Conservation (phyloP, 225 moss, liverwort and hornwort species). For the Takakia lepidozioides region DNA sequence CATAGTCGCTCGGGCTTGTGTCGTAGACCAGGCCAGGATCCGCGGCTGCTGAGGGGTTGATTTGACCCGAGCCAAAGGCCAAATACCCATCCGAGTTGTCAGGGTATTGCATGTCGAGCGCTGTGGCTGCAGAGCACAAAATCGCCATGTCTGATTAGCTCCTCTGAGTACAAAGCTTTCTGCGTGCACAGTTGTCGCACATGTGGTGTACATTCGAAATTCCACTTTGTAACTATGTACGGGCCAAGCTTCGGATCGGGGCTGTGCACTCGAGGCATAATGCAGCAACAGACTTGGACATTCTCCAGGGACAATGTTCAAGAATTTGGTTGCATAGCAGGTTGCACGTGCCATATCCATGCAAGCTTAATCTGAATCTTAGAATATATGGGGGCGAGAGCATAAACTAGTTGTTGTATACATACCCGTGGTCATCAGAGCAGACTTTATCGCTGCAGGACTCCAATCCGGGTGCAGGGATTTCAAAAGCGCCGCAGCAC, state of each 20-base stretch:
- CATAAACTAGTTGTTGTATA: background rate
- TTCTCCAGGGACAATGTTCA: too few relatives aligned
- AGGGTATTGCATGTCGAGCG: constrained; percentile 7
- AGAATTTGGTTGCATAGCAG: too few relatives aligned
- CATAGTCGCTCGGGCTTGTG: background rate
- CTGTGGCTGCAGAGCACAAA: constrained; percentile 18
- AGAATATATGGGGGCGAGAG: background rate
- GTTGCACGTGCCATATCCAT: background rate
- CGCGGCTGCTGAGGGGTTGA: constrained; percentile 4
- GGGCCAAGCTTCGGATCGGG: too few relatives aligned
- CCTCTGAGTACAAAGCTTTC: too few relatives aligned
- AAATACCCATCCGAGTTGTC: constrained; percentile 1
- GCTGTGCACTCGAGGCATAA: too few relatives aligned
- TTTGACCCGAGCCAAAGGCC: constrained; percentile 8
- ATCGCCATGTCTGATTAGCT: too few relatives aligned
- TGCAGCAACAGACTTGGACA: too few relatives aligned
- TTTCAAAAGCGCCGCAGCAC: constrained; percentile 1
- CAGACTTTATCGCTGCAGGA: constrained; percentile 1
- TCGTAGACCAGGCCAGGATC: constrained; percentile 9
- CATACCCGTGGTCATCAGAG: constrained; percentile 2
- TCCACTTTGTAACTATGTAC: too few relatives aligned
- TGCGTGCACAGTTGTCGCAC: too few relatives aligned
- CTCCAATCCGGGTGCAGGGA: constrained; percentile 2
- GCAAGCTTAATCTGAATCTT: background rate
- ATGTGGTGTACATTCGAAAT: too few relatives aligned